Percentiles rank a stretch among this genome's conserved stretches.
These are phyloP conservation scores for Mitragyna speciosa DNA, from an alignment of 257 asterid species.

Conservation along the genomic window DNA sequence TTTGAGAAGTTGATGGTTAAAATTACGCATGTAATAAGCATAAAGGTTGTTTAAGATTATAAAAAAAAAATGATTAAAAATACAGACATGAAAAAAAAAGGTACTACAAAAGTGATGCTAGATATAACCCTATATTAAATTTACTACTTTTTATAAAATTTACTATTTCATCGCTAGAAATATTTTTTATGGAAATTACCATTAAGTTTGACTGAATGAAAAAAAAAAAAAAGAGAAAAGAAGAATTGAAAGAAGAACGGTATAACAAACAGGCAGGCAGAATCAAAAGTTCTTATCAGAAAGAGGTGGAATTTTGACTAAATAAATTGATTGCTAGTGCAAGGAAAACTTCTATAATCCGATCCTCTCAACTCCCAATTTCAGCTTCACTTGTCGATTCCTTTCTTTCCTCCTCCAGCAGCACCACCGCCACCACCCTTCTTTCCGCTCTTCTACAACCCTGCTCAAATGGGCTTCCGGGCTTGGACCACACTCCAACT, in stretches of 20 bases:
- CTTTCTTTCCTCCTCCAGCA: neutral
- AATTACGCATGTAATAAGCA: too few relatives aligned
- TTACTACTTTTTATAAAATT: too few relatives aligned
- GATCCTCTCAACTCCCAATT: conserved; percentile 5
- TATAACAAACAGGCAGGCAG: neutral
- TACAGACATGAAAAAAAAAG: too few relatives aligned
- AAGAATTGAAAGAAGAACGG: neutral
- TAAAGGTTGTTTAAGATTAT: too few relatives aligned
- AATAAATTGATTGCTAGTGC: neutral
- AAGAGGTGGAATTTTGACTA: neutral
- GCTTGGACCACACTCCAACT: neutral
- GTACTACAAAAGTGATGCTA: too few relatives aligned
- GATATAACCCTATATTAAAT: too few relatives aligned
- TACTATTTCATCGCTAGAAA: too few relatives aligned
- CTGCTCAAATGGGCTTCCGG: conserved; percentile 4
- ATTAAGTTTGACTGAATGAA: too few relatives aligned
- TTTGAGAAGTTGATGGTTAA: too few relatives aligned
- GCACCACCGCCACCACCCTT: conserved; percentile 13
- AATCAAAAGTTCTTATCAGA: too few relatives aligned
- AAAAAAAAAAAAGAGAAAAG: neutral
- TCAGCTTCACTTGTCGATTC: conserved; percentile 14
- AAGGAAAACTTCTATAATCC: conserved; percentile 14
- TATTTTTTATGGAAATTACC: too few relatives aligned
- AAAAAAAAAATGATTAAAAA: too few relatives aligned
- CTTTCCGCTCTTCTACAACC: conserved; percentile 18